These are phyloP conservation scores for Aspergillus sp. DNA, from an alignment of 2,329 filamentous ascomycete genomes.

Conservation along the genomic window DNA sequence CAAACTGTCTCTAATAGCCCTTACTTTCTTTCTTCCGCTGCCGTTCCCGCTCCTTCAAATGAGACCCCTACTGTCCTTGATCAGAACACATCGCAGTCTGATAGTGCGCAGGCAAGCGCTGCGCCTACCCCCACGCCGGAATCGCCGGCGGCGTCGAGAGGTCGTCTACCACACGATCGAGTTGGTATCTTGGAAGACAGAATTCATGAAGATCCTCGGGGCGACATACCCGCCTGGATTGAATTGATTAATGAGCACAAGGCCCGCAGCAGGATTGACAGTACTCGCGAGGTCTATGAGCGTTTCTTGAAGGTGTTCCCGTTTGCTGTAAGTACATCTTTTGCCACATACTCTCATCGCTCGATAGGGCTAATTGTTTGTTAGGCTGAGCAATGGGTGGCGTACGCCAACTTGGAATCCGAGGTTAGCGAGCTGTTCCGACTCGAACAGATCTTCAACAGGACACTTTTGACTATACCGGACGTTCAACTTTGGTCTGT, in stretches of 20 bases:
- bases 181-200: constrained; percentile 79
- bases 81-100: constrained; percentile 25
- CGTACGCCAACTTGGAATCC: constrained; percentile 82
- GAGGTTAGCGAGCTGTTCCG: constrained; percentile 72
- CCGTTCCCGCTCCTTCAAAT: constrained; percentile 38
- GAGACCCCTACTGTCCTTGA: constrained; percentile 29
- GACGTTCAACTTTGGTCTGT: constrained; percentile 84
- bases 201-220: constrained; percentile 83
- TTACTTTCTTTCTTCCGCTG: constrained; percentile 38
- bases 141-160: constrained; percentile 38
- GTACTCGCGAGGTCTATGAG: constrained; percentile 71
- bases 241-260: constrained; percentile 77
- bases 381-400: constrained; percentile 85
- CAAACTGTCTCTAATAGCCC: constrained; percentile 46
- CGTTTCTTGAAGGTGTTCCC: constrained; percentile 85
- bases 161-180: constrained; percentile 61
- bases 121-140: constrained; percentile 35
- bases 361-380: constrained; percentile 25
- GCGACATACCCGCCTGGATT: constrained; percentile 88
- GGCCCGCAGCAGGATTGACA: constrained; percentile 71
- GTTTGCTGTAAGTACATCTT: constrained; percentile 62
- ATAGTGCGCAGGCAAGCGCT: constrained; percentile 29
- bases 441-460: constrained; percentile 75
- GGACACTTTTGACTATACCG: constrained; percentile 67
- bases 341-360: constrained; percentile 1